Evolutionary conservation across 2,329 filamentous ascomycete genomes (phyloP).

Genomic region (Sphaerulina populicola): DNA sequence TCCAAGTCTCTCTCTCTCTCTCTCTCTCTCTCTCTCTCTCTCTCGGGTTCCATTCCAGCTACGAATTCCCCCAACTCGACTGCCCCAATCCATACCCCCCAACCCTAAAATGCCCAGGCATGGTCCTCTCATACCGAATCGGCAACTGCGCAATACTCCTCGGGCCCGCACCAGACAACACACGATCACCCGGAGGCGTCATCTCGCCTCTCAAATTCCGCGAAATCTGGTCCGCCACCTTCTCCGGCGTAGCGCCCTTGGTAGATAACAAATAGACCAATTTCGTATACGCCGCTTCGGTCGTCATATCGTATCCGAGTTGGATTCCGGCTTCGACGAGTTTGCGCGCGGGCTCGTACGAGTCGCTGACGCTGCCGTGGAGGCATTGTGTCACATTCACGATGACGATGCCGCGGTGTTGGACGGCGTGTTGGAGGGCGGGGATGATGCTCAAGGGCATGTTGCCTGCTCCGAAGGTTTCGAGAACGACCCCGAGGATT

Average conservation of each 20-base stretch:
- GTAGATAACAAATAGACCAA: conserved; percentile 67
- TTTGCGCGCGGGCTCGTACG: conserved; percentile 47
- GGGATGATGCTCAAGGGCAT: conserved; percentile 76
- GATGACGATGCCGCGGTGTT: conserved; percentile 65
- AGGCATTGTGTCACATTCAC: conserved; percentile 85
- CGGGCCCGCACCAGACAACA: conserved; percentile 11
- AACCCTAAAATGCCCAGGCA: conserved; percentile 12
- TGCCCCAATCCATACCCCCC: conserved; percentile 2
- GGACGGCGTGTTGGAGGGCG: conserved; percentile 55
- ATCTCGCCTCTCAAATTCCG: conserved; percentile 73
- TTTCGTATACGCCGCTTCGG: conserved; percentile 85
- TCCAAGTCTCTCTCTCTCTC: no score
- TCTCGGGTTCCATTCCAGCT: no score
- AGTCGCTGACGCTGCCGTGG: conserved; percentile 33
- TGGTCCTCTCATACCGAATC: conserved; percentile 22
- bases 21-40: no score
- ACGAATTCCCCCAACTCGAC: neutral
- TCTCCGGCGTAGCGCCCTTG: conserved; percentile 47
- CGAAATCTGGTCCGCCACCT: conserved; percentile 64
- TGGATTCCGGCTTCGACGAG: conserved; percentile 79
- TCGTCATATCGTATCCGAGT: conserved; percentile 80
- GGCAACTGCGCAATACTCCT: conserved; percentile 21
- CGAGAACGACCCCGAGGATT: conserved; percentile 70
- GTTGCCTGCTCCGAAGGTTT: conserved; percentile 91
- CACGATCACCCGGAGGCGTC: conserved; percentile 40